A percentile compares a stretch with the other conserved stretches of the same genome.
Evolutionary conservation across 257 asterid genomes (phyloP).

Genomic region (Pogostemon cablin): DNA sequence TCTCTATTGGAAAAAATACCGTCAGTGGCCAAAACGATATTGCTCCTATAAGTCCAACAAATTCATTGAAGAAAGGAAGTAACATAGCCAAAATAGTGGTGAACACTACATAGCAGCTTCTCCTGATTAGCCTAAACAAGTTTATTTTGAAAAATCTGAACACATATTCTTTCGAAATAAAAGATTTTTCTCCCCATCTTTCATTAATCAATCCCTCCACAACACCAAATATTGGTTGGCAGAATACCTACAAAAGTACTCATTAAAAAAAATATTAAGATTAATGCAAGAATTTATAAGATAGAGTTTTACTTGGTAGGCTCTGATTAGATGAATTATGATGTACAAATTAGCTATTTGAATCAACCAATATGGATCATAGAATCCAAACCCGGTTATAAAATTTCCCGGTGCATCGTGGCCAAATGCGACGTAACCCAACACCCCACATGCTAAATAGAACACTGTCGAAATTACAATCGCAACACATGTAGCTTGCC

Average conservation of each 20-base stretch:
- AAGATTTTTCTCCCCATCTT: constrained; percentile 43
- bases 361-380: constrained; percentile 73
- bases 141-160: constrained; percentile 35
- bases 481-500: constrained; percentile 46
- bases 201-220: constrained; percentile 46
- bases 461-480: constrained; percentile 49
- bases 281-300: neutral
- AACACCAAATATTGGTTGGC: constrained; percentile 59
- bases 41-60: constrained; percentile 71
- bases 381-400: constrained; percentile 78
- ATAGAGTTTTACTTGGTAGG: constrained; percentile 55
- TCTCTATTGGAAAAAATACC: constrained; percentile 63
- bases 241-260: constrained; percentile 45
- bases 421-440: constrained; percentile 81
- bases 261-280: no score
- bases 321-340: constrained; percentile 66
- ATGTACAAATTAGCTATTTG: constrained; percentile 62
- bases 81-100: constrained; percentile 58
- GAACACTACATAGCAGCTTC: constrained; percentile 53
- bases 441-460: constrained; percentile 58
- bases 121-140: constrained; percentile 59
- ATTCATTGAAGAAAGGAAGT: constrained; percentile 73
- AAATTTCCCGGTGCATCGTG: constrained; percentile 76
- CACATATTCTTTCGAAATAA: constrained; percentile 39
- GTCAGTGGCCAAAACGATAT: constrained; percentile 69